These are phyloP conservation scores for Teratosphaeriaceae sp. DNA, from an alignment of 2,329 filamentous ascomycete species.

Conservation along the genomic window DNA sequence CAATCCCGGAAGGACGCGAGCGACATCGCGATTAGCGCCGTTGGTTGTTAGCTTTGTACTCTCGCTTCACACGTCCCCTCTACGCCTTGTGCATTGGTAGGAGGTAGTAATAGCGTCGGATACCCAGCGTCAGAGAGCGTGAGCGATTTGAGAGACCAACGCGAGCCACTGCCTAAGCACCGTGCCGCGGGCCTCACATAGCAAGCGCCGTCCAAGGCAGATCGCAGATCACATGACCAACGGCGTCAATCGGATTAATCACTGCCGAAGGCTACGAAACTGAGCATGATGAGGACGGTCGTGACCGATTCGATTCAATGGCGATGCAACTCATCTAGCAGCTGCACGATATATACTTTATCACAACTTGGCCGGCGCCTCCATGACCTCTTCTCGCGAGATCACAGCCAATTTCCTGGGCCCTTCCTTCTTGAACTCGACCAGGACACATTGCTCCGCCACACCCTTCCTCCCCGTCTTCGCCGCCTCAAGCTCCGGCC, in stretches of 20 bases:
- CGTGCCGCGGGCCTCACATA: slow-evolving; percentile 43
- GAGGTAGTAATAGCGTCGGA: too few relatives aligned
- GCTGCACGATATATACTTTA: background rate
- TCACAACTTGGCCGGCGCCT: slow-evolving; percentile 10
- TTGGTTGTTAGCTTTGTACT: too few relatives aligned
- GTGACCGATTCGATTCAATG: slow-evolving; percentile 7
- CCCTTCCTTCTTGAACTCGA: slow-evolving; percentile 51
- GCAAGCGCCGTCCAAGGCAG: slow-evolving; percentile 13
- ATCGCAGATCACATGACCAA: background rate
- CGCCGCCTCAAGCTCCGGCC: slow-evolving; percentile 45
- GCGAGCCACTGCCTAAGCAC: slow-evolving; percentile 47
- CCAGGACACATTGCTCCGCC: slow-evolving; percentile 49
- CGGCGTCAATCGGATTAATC: slow-evolving; percentile 4
- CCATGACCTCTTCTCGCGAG: slow-evolving; percentile 32
- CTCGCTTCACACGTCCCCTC: too few relatives aligned
- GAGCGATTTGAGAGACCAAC: slow-evolving; percentile 45
- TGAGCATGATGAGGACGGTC: slow-evolving; percentile 1
- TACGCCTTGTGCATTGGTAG: too few relatives aligned
- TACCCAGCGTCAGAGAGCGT: too few relatives aligned
- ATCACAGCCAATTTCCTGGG: slow-evolving; percentile 50
- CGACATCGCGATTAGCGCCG: too few relatives aligned
- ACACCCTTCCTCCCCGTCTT: slow-evolving; percentile 42
- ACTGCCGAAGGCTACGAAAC: slow-evolving; percentile 5
- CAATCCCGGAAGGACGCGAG: too few relatives aligned
- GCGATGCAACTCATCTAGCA: slow-evolving; percentile 9